Evolutionary conservation across 2,329 filamentous ascomycete genomes (phyloP).

Genomic region (Rutstroemia sp.): DNA sequence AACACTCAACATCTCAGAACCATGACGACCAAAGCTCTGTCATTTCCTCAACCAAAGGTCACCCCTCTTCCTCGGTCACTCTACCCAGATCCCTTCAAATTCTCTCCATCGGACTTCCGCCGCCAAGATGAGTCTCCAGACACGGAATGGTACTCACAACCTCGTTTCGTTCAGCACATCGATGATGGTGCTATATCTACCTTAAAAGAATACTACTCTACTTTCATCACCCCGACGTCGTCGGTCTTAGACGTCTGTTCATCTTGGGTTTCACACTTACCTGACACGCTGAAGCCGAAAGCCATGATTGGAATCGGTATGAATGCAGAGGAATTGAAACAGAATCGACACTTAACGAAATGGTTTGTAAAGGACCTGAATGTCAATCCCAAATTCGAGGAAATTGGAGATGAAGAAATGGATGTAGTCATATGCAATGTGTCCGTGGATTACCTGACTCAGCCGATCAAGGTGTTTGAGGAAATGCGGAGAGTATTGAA

Average conservation of each 20-base stretch:
- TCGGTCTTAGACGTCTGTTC: slow-evolving; percentile 42
- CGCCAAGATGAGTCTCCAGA: slow-evolving; percentile 20
- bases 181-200: slow-evolving; percentile 40
- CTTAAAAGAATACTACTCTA: slow-evolving; percentile 39
- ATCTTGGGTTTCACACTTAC: slow-evolving; percentile 36
- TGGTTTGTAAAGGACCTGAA: slow-evolving; percentile 40
- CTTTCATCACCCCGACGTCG: slow-evolving; percentile 34
- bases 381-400: slow-evolving; percentile 14
- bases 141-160: slow-evolving; percentile 24
- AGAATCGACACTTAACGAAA: slow-evolving; percentile 32
- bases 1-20: background rate
- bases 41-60: slow-evolving; percentile 1
- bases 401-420: slow-evolving; percentile 24
- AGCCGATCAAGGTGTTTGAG: slow-evolving; percentile 37
- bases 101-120: slow-evolving; percentile 12
- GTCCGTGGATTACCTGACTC: slow-evolving; percentile 42
- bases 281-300: slow-evolving; percentile 27
- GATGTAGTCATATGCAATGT: slow-evolving; percentile 44
- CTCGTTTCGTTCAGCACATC: slow-evolving; percentile 46
- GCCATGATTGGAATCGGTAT: slow-evolving; percentile 40
- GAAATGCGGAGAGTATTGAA: slow-evolving; percentile 35
- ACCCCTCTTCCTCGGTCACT: slow-evolving; percentile 18
- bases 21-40: background rate
- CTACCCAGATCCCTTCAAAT: slow-evolving; percentile 17
- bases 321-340: slow-evolving; percentile 37